Conservation (phyloP, 2,329 filamentous ascomycete genomes). For the Stromatinia cepivora region DNA sequence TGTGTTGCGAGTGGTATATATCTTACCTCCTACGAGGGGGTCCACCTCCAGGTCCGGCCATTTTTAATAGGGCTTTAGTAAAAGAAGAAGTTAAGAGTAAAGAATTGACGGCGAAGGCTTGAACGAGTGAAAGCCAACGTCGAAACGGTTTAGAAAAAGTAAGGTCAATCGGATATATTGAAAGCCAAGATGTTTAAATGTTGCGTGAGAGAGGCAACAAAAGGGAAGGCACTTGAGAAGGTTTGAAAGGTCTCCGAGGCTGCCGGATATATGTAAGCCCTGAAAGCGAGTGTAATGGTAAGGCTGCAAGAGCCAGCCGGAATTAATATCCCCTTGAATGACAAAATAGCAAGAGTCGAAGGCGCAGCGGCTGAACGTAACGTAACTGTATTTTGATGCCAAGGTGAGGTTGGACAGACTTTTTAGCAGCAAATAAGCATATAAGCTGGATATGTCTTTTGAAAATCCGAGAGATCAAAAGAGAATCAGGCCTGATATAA, state of each 20-base stretch:
- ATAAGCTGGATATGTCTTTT: slow-evolving; percentile 25
- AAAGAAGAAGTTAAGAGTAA: slow-evolving; percentile 26
- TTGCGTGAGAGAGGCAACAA: slow-evolving; percentile 22
- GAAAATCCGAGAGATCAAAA: slow-evolving; percentile 9
- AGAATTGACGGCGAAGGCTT: slow-evolving; percentile 41
- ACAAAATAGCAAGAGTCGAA: slow-evolving; percentile 29
- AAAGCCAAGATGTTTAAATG: slow-evolving; percentile 21
- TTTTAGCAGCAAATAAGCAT: slow-evolving; percentile 34
- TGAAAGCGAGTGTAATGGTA: slow-evolving; percentile 36
- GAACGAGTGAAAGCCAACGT: slow-evolving; percentile 43
- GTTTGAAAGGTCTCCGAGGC: slow-evolving; percentile 31
- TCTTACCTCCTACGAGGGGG: slow-evolving; percentile 71
- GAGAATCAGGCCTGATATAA: slow-evolving; percentile 23
- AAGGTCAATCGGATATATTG: slow-evolving; percentile 22
- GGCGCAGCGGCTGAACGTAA: slow-evolving; percentile 37
- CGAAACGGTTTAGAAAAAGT: slow-evolving; percentile 31
- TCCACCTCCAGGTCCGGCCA: slow-evolving; percentile 94
- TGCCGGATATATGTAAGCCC: slow-evolving; percentile 37
- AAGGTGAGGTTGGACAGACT: slow-evolving; percentile 20
- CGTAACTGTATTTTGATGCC: slow-evolving; percentile 34
- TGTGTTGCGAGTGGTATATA: not conserved
- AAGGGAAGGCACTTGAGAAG: slow-evolving; percentile 28
- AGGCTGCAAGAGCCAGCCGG: slow-evolving; percentile 34
- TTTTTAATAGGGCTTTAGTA: slow-evolving; percentile 47
- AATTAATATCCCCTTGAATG: slow-evolving; percentile 22